phyloP scores from a whole-genome alignment of 2,329 filamentous ascomycete species.

The Colletotrichum magnum region DNA sequence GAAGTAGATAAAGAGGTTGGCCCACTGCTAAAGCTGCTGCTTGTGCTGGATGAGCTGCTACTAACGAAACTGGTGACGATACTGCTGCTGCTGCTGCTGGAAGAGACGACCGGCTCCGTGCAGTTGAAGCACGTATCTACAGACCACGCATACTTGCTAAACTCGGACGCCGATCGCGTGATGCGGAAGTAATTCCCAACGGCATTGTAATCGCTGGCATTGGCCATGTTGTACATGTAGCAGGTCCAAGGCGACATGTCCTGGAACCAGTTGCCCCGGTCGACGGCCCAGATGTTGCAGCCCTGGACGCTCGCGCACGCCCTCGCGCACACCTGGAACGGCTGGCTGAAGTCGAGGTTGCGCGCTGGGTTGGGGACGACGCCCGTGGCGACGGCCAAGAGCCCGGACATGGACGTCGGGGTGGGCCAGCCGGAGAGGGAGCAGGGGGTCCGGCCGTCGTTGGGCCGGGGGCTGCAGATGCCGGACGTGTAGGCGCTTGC shows the following conservation, averaged over 20 bases:
- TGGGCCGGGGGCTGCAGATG: constrained; percentile 6
- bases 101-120: constrained; percentile 8
- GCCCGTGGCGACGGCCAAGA: constrained; percentile 20
- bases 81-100: constrained; percentile 8
- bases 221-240: constrained; percentile 17
- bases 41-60: neutral
- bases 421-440: constrained; percentile 28
- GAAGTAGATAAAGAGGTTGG: neutral
- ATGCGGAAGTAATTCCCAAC: constrained; percentile 13
- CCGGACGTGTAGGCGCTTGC: constrained; percentile 13
- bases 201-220: neutral
- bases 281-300: constrained; percentile 20
- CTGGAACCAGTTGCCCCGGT: constrained; percentile 8
- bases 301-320: constrained; percentile 9
- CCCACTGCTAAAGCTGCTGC: neutral
- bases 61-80: neutral
- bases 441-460: constrained; percentile 9
- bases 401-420: constrained; percentile 19
- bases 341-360: constrained; percentile 12
- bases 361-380: constrained; percentile 5
- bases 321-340: constrained; percentile 17
- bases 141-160: constrained; percentile 9
- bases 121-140: constrained; percentile 17
- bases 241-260: constrained; percentile 12
- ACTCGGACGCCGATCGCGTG: neutral